Evolutionary conservation across 352 stramenopile genomes (phyloP).

Genomic region (Saprolegnia parasitica): DNA sequence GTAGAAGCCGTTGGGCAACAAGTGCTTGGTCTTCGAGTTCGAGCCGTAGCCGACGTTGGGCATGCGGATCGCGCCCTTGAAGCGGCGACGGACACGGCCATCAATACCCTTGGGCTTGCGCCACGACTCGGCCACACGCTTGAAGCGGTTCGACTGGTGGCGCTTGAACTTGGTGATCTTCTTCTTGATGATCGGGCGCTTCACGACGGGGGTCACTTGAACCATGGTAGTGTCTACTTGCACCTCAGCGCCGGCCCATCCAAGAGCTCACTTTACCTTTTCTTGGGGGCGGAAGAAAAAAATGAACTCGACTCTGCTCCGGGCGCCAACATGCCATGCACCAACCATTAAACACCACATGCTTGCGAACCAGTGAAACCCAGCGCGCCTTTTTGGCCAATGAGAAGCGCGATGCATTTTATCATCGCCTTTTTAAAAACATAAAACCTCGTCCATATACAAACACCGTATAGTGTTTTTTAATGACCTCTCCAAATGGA

Average conservation of each 20-base stretch:
- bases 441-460: too few relatives aligned
- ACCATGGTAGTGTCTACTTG: conserved; percentile 45
- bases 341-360: conserved; percentile 15
- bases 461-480: too few relatives aligned
- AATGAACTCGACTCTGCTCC: background rate
- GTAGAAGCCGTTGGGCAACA: conserved; percentile 98
- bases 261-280: conserved; percentile 3
- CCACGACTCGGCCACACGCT: conserved; percentile 96
- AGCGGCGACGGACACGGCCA: conserved; percentile 97
- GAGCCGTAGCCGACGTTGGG: conserved; percentile 99
- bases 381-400: background rate
- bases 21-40: conserved; percentile 98
- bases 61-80: conserved; percentile 98
- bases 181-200: conserved; percentile 99
- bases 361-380: conserved; percentile 15
- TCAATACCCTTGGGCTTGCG: conserved; percentile 99
- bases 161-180: conserved; percentile 99
- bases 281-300: conserved; percentile 22
- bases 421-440: too few relatives aligned
- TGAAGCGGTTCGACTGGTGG: conserved; percentile 98
- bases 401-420: background rate
- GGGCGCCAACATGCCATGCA: background rate
- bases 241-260: background rate
- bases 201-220: conserved; percentile 86
- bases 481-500: too few relatives aligned